Conservation (phyloP, 2,329 filamentous ascomycete genomes). For the Paramyrothecium sp. region DNA sequence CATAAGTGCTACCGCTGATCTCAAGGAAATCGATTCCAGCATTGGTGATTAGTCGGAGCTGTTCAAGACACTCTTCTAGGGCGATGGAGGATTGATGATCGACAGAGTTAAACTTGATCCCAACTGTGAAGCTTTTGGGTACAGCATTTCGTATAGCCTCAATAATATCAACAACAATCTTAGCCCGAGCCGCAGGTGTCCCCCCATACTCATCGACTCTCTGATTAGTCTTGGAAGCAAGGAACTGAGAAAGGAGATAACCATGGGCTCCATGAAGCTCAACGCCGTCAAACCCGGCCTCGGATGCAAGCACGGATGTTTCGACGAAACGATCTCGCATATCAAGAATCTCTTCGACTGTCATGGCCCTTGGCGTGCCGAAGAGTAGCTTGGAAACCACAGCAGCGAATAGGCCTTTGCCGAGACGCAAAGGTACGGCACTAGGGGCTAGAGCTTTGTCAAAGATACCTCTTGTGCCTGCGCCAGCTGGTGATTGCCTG, state of each 20-base stretch:
- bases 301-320: constrained; percentile 44
- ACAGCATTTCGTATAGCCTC: constrained; percentile 37
- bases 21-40: constrained; percentile 66
- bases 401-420: constrained; percentile 31
- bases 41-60: constrained; percentile 47
- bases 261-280: constrained; percentile 53
- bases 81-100: constrained; percentile 49
- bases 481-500: constrained; percentile 37
- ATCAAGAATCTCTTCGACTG: constrained; percentile 47
- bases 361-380: constrained; percentile 58
- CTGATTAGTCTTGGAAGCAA: constrained; percentile 48
- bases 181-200: constrained; percentile 42
- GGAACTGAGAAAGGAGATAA: constrained; percentile 56
- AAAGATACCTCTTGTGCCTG: constrained; percentile 32
- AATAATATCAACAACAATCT: constrained; percentile 51
- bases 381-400: constrained; percentile 40
- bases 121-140: constrained; percentile 43
- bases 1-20: constrained; percentile 62
- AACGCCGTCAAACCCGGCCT: constrained; percentile 44
- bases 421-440: constrained; percentile 40
- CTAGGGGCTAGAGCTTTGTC: constrained; percentile 42
- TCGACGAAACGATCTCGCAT: constrained; percentile 52
- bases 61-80: constrained; percentile 54
- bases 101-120: constrained; percentile 55
- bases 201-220: constrained; percentile 58